Percentiles rank a stretch among this genome's conserved stretches.
phyloP scores from a whole-genome alignment of 768 basidiomycete species.

The Lentinula aciculospora region DNA sequence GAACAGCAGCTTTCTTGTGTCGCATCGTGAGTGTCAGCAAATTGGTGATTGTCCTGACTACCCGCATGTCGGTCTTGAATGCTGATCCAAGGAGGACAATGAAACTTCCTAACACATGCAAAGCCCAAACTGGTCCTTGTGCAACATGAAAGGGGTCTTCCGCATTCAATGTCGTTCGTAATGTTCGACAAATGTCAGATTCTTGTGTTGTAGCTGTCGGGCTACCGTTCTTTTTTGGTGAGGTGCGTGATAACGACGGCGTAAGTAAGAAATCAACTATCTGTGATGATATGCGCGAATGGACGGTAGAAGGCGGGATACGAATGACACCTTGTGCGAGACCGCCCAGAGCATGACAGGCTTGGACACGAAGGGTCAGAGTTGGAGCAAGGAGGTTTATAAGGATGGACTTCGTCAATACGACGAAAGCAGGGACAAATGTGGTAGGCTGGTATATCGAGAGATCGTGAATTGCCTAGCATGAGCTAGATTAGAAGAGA shows the following conservation, averaged over 20 bases:
- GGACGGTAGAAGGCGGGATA: slow-evolving; percentile 41
- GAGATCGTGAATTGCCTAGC: slow-evolving; percentile 69
- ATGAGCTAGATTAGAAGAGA: slow-evolving; percentile 9
- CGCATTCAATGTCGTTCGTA: slow-evolving; percentile 55
- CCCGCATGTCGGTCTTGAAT: slow-evolving; percentile 36
- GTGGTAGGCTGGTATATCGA: slow-evolving; percentile 54
- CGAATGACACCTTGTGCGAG: slow-evolving; percentile 49
- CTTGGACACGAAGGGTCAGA: slow-evolving; percentile 60
- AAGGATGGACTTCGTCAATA: slow-evolving; percentile 54
- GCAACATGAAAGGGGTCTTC: slow-evolving; percentile 55
- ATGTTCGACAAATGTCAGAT: slow-evolving; percentile 53
- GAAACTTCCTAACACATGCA: slow-evolving; percentile 60
- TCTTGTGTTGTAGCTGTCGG: slow-evolving; percentile 30
- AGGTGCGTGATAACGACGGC: slow-evolving; percentile 22
- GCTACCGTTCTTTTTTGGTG: slow-evolving; percentile 30
- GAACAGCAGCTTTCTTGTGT: slow-evolving; percentile 59
- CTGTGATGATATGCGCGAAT: slow-evolving; percentile 46
- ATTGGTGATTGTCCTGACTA: slow-evolving; percentile 40
- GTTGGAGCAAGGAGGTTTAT: slow-evolving; percentile 59
- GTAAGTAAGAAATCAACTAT: slow-evolving; percentile 44
- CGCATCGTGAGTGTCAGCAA: slow-evolving; percentile 52
- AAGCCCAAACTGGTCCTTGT: slow-evolving; percentile 75
- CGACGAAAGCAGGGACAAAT: slow-evolving; percentile 63
- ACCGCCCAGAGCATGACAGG: slow-evolving; percentile 72
- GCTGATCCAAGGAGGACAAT: slow-evolving; percentile 60